Evolutionary conservation across 2,329 filamentous ascomycete genomes (phyloP).

Genomic region (Talaromyces amestolkiae): DNA sequence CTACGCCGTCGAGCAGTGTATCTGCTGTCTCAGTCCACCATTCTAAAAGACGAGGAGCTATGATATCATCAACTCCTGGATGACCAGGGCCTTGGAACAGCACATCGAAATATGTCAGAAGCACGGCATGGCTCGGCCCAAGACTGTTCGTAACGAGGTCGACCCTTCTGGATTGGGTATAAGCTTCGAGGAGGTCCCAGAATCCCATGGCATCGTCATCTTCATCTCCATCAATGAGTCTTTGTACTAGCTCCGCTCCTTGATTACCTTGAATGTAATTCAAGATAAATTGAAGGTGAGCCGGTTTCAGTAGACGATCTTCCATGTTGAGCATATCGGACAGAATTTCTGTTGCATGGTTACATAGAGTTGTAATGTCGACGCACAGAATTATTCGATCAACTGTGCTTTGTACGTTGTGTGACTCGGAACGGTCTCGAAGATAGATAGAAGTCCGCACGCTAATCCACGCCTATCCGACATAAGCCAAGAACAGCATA

Average conservation of each 20-base stretch:
- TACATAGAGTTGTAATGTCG: constrained; percentile 28
- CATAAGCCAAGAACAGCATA: background rate
- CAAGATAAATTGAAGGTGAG: constrained; percentile 30
- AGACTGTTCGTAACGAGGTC: constrained; percentile 33
- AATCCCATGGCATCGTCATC: constrained; percentile 40
- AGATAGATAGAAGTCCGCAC: constrained; percentile 30
- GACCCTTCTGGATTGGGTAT: constrained; percentile 32
- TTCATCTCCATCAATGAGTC: constrained; percentile 36
- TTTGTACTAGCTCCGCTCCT: constrained; percentile 33
- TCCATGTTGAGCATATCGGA: constrained; percentile 34
- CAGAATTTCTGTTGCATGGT: constrained; percentile 34
- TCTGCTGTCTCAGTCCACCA: constrained; percentile 45
- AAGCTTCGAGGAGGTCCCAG: constrained; percentile 41
- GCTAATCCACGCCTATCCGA: constrained; percentile 34
- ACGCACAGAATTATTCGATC: constrained; percentile 29
- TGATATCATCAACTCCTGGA: constrained; percentile 41
- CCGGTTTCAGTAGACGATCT: constrained; percentile 27
- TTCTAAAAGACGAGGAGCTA: constrained; percentile 39
- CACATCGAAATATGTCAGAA: constrained; percentile 38
- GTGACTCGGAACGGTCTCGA: constrained; percentile 23
- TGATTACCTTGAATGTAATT: constrained; percentile 35
- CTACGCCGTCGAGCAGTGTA: constrained; percentile 33
- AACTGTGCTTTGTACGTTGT: constrained; percentile 25
- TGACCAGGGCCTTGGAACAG: constrained; percentile 42
- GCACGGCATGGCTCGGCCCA: constrained; percentile 32